phyloP scores from a whole-genome alignment of 352 stramenopile genomes.

The Paralagenidium karlingii region DNA sequence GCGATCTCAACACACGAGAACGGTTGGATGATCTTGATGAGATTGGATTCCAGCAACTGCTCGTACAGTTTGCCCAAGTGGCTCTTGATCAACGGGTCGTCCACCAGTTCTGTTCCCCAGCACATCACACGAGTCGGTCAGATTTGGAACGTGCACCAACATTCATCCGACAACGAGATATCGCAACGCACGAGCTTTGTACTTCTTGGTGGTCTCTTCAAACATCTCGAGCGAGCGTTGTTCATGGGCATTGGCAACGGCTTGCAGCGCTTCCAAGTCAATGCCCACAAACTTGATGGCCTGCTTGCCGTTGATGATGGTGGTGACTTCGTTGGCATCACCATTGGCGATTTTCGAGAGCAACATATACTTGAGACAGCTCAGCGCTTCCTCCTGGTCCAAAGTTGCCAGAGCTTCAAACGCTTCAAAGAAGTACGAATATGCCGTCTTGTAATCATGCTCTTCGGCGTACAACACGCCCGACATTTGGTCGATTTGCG shows the following conservation, averaged over 20 bases:
- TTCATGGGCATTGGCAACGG: slow-evolving; percentile 92
- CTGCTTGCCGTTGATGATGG: slow-evolving; percentile 92
- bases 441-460: slow-evolving; percentile 98
- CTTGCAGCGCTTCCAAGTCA: slow-evolving; percentile 93
- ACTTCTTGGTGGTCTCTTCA: slow-evolving; percentile 82
- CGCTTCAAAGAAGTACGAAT: slow-evolving; percentile 99
- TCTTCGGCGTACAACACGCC: slow-evolving; percentile 96
- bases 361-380: slow-evolving; percentile 98
- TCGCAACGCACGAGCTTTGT: slow-evolving; percentile 37
- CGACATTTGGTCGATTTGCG: slow-evolving; percentile 94
- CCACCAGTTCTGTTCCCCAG: slow-evolving; percentile 63
- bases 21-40: slow-evolving; percentile 99
- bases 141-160: neutral
- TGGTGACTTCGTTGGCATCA: slow-evolving; percentile 87
- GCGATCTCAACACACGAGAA: slow-evolving; percentile 96
- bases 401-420: slow-evolving; percentile 93
- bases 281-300: slow-evolving; percentile 95
- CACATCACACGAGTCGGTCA: slow-evolving; percentile 1
- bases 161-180: neutral
- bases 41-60: slow-evolving; percentile 96
- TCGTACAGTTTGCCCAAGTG: slow-evolving; percentile 96
- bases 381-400: slow-evolving; percentile 72
- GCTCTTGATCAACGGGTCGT: slow-evolving; percentile 83
- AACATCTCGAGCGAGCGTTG: slow-evolving; percentile 89
- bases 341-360: slow-evolving; percentile 92